phyloP scores from a whole-genome alignment of 2,329 filamentous ascomycete species.

The Aureobasidium sp. region DNA sequence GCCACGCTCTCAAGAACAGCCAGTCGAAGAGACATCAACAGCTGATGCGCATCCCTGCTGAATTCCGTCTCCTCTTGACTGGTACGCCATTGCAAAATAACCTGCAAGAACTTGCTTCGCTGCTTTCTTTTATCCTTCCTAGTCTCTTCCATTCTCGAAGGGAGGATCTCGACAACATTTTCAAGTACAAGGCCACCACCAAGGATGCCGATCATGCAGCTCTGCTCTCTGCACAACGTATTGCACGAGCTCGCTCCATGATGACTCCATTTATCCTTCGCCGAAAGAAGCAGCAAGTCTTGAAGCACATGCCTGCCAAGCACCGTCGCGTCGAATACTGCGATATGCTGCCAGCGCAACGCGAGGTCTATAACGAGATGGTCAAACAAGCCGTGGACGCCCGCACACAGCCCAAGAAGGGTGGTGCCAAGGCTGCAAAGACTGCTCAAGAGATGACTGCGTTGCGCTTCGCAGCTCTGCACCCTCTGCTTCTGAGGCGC shows the following conservation, averaged over 20 bases:
- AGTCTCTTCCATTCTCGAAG: constrained; percentile 64
- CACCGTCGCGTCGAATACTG: constrained; percentile 72
- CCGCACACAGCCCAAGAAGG: constrained; percentile 14
- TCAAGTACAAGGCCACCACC: constrained; percentile 84
- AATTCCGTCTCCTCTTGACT: constrained; percentile 80
- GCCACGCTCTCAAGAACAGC: constrained; percentile 85
- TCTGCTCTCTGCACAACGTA: constrained; percentile 78
- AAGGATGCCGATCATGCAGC: constrained; percentile 70
- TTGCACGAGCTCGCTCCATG: constrained; percentile 80
- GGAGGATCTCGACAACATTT: constrained; percentile 76
- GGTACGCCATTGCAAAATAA: constrained; percentile 95
- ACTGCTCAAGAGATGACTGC: constrained; percentile 59
- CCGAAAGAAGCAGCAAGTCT: constrained; percentile 85
- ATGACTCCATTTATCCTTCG: constrained; percentile 92
- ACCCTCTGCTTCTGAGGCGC: constrained; percentile 78
- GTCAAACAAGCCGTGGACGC: constrained; percentile 55
- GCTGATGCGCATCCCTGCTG: constrained; percentile 66
- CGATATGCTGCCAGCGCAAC: constrained; percentile 66
- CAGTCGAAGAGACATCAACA: constrained; percentile 75
- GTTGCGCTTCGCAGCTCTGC: constrained; percentile 84
- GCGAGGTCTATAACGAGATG: constrained; percentile 63
- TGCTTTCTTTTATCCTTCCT: constrained; percentile 92
- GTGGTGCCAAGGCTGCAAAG: constrained; percentile 5
- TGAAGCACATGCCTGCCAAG: constrained; percentile 76
- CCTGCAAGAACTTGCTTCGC: constrained; percentile 79